Conservation (phyloP, 108 stramenopile species). For the Pseudonitzschia pungens region DNA sequence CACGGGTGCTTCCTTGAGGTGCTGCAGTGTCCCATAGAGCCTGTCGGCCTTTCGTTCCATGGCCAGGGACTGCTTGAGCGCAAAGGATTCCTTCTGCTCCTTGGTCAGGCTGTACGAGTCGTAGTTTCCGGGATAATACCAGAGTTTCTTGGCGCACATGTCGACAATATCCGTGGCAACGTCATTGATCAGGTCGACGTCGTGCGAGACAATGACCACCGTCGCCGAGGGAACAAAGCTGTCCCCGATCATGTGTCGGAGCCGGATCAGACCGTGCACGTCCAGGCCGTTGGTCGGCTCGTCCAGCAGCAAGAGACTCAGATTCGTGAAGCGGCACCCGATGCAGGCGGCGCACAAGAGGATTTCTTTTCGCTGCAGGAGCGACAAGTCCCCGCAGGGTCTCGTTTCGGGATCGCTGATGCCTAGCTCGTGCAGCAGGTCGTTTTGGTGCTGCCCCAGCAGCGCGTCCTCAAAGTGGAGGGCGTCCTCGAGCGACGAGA, state of each 20-base stretch:
- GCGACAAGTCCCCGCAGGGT: slow-evolving; percentile 44
- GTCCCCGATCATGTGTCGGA: slow-evolving; percentile 65
- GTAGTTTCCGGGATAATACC: slow-evolving; percentile 93
- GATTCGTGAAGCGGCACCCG: neutral
- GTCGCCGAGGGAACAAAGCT: slow-evolving; percentile 42
- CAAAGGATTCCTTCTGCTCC: slow-evolving; percentile 53
- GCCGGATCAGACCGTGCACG: slow-evolving; percentile 77
- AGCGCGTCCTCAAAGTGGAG: slow-evolving; percentile 18
- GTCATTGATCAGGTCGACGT: slow-evolving; percentile 91
- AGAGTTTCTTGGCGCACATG: slow-evolving; percentile 66
- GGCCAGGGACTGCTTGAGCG: slow-evolving; percentile 44
- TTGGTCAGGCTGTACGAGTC: slow-evolving; percentile 63
- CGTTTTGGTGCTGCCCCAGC: slow-evolving; percentile 30
- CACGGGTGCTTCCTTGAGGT: slow-evolving; percentile 63
- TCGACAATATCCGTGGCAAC: slow-evolving; percentile 89
- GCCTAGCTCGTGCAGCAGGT: slow-evolving; percentile 52
- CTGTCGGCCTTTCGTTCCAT: slow-evolving; percentile 65
- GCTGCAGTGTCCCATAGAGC: slow-evolving; percentile 64
- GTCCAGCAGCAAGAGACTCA: slow-evolving; percentile 59
- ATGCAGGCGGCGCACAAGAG: slow-evolving; percentile 48
- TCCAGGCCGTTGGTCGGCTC: slow-evolving; percentile 87
- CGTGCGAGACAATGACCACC: slow-evolving; percentile 92
- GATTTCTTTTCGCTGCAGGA: slow-evolving; percentile 66
- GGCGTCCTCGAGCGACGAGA: slow-evolving; percentile 63
- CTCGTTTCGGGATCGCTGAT: slow-evolving; percentile 7